Percentiles rank a stretch among this genome's conserved stretches.
Evolutionary conservation across 2,329 filamentous ascomycete species (phyloP).

Genomic region (Sclerotinia trifoliorum): DNA sequence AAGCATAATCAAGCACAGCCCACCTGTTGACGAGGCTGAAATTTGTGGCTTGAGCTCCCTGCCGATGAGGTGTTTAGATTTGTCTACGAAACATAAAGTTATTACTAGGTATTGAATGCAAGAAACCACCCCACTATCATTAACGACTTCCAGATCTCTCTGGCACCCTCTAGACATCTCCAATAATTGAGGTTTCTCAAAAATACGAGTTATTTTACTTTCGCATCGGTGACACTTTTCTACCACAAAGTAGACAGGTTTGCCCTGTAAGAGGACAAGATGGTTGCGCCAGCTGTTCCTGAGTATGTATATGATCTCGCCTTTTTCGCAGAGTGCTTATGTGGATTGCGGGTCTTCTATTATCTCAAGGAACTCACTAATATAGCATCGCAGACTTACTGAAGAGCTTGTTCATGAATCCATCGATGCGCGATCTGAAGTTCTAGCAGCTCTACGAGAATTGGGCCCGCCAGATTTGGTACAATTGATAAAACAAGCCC

Average conservation of each 20-base stretch:
- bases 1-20: background rate
- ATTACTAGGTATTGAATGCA: background rate
- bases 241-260: conserved; percentile 13
- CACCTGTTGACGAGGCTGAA: conserved; percentile 10
- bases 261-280: conserved; percentile 25
- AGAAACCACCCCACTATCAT: conserved; percentile 10
- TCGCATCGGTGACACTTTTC: conserved; percentile 3
- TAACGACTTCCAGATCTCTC: background rate
- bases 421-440: conserved; percentile 89
- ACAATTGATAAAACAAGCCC: conserved; percentile 78
- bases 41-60: conserved; percentile 17
- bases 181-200: background rate
- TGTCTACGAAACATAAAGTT: conserved; percentile 4
- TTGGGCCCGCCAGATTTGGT: conserved; percentile 94
- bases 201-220: background rate
- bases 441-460: conserved; percentile 80
- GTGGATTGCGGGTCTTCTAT: background rate
- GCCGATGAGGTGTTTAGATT: conserved; percentile 18
- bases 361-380: conserved; percentile 14
- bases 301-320: conserved; percentile 55
- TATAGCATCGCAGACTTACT: conserved; percentile 65
- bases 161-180: background rate
- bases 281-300: conserved; percentile 64
- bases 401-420: conserved; percentile 91
- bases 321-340: conserved; percentile 1